Evolutionary conservation across 441 rosid genomes (phyloP).

Genomic region (Mallotus japonicus): DNA sequence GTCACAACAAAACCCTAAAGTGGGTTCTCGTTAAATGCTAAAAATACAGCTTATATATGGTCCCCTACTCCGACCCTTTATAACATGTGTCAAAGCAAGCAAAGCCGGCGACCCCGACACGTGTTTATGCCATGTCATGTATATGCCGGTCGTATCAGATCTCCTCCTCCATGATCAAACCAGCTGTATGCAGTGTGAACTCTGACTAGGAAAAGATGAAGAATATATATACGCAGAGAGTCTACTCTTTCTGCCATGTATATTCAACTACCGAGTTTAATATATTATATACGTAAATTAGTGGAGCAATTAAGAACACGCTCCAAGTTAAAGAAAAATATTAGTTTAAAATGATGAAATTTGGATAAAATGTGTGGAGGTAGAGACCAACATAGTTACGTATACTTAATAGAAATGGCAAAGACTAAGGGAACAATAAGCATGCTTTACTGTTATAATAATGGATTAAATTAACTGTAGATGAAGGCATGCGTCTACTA

Average conservation of each 20-base stretch:
- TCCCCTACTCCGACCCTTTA: neutral
- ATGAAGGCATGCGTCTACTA: slow-evolving; percentile 38
- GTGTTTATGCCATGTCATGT: slow-evolving; percentile 29
- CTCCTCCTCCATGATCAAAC: neutral
- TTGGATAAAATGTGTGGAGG: slow-evolving; percentile 19
- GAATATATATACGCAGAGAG: neutral
- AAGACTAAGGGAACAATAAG: slow-evolving; percentile 20
- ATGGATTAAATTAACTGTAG: neutral
- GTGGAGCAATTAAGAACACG: slow-evolving; percentile 17
- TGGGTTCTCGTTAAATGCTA: slow-evolving; percentile 7
- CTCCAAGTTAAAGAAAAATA: neutral
- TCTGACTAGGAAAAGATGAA: slow-evolving; percentile 6
- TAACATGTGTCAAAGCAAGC: neutral
- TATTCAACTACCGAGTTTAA: neutral
- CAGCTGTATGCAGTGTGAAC: slow-evolving; percentile 22
- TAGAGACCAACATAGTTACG: slow-evolving; percentile 47
- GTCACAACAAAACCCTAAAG: slow-evolving; percentile 15
- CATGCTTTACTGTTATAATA: slow-evolving; percentile 13
- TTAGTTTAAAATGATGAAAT: neutral
- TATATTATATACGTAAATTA: neutral
- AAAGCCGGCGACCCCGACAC: slow-evolving; percentile 4
- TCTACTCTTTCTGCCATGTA: neutral
- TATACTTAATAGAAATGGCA: slow-evolving; percentile 26
- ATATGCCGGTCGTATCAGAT: slow-evolving; percentile 15
- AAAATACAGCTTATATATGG: neutral